Percentiles rank a stretch among this genome's conserved stretches.
These are phyloP conservation scores for Syzygium syzygioides DNA, from an alignment of 441 rosid species.

Conservation along the genomic window DNA sequence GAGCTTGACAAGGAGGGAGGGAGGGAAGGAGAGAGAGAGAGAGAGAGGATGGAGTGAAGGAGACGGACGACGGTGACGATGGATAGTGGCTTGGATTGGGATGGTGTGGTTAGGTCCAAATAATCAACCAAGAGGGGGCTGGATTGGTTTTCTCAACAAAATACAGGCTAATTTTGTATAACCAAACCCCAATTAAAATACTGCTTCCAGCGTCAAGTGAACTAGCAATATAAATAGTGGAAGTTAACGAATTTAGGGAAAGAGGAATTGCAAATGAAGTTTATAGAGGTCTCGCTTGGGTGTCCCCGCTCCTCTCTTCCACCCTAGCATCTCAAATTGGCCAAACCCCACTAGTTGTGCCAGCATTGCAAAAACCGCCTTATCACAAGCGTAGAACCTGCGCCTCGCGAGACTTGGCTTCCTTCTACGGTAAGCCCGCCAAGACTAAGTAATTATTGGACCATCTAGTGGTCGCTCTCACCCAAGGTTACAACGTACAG, in stretches of 20 bases:
- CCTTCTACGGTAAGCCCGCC: not conserved
- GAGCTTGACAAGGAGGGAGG: not conserved
- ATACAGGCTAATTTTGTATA: not conserved
- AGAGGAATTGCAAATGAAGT: not conserved
- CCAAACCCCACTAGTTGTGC: not conserved
- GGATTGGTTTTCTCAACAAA: not conserved
- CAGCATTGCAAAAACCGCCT: not conserved
- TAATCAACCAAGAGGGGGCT: not conserved
- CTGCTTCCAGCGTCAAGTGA: not conserved
- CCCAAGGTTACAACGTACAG: too few species aligned
- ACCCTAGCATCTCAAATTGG: not conserved
- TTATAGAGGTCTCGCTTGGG: not conserved
- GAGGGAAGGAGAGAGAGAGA: too few species aligned
- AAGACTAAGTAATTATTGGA: not conserved
- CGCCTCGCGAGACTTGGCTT: not conserved
- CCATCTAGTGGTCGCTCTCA: not conserved
- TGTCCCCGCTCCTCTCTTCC: not conserved
- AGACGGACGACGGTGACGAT: too few species aligned
- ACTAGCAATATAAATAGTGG: not conserved
- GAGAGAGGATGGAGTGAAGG: too few species aligned
- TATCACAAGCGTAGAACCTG: not conserved
- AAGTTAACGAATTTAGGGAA: not conserved
- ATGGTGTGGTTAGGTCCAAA: not conserved
- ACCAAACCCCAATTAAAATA: not conserved
- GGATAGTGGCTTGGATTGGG: not conserved